phyloP scores from a whole-genome alignment of 176 grass and related monocot species.

The Bonia amplexicaulis region DNA sequence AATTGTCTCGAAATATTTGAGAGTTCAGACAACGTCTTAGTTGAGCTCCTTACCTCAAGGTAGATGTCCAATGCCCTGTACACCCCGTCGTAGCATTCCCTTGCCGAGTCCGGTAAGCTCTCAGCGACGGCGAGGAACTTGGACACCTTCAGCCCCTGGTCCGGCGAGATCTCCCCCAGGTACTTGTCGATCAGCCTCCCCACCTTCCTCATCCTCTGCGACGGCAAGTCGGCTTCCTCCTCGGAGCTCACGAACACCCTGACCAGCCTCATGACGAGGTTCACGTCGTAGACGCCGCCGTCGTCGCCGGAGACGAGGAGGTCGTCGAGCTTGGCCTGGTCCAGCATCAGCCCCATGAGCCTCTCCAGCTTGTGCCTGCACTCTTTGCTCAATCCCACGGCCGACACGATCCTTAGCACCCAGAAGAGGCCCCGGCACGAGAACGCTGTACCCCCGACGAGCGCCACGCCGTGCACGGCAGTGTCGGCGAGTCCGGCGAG shows the following conservation, averaged over 20 bases:
- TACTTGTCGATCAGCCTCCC: conserved; percentile 87
- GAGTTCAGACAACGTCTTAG: background rate
- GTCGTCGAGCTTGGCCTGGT: conserved; percentile 90
- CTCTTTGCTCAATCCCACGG: conserved; percentile 66
- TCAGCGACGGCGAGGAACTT: conserved; percentile 81
- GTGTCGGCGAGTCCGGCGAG: conserved; percentile 73
- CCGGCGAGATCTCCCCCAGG: conserved; percentile 89
- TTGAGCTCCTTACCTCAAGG: conserved; percentile 48
- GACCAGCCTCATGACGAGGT: conserved; percentile 67
- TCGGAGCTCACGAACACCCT: conserved; percentile 66
- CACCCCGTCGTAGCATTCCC: conserved; percentile 91
- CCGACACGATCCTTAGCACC: conserved; percentile 60
- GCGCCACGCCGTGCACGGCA: conserved; percentile 75
- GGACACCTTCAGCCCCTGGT: conserved; percentile 62
- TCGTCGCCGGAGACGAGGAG: conserved; percentile 66
- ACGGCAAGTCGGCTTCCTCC: conserved; percentile 35
- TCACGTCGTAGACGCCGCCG: conserved; percentile 80
- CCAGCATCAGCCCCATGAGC: conserved; percentile 70
- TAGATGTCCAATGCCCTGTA: conserved; percentile 93
- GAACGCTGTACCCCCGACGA: conserved; percentile 55
- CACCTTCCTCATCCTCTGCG: conserved; percentile 68
- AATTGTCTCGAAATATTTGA: background rate
- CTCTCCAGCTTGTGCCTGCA: conserved; percentile 72
- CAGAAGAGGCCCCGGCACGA: conserved; percentile 85
- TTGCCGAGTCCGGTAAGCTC: conserved; percentile 76